A percentile compares a stretch with the other conserved stretches of the same genome.
Conservation (phyloP, 1,284 basidiomycete genomes). For the Trichosporon coremiiforme region DNA sequence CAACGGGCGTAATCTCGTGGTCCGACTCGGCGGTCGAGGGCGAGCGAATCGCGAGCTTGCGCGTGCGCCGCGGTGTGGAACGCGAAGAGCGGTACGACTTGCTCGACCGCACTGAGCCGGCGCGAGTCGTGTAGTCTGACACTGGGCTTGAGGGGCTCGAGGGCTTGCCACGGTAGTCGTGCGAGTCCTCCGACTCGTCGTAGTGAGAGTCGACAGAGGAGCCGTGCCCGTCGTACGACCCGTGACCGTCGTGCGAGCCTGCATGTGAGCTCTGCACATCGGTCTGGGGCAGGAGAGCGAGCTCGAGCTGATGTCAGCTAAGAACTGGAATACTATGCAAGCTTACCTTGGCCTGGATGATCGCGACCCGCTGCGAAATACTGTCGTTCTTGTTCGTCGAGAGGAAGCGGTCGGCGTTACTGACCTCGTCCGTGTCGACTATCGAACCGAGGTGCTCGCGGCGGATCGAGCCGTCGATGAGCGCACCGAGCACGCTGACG, state of each 20-base stretch:
- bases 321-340: rapidly evolving
- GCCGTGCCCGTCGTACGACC: constrained; percentile 11
- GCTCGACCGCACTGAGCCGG: neutral
- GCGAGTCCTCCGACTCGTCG: constrained; percentile 2
- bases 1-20: constrained; percentile 17
- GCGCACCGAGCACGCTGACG: constrained; percentile 35
- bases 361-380: constrained; percentile 38
- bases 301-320: constrained; percentile 32
- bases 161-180: neutral
- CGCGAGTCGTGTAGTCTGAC: constrained; percentile 11
- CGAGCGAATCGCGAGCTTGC: constrained; percentile 8
- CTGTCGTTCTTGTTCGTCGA: constrained; percentile 31
- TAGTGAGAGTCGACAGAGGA: constrained; percentile 8
- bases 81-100: neutral
- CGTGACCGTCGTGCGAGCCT: constrained; percentile 9
- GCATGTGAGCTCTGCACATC: neutral
- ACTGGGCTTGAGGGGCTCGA: neutral
- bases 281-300: constrained; percentile 31
- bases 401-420: constrained; percentile 29
- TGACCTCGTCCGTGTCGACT: constrained; percentile 29
- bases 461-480: constrained; percentile 28
- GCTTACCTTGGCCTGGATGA: constrained; percentile 43
- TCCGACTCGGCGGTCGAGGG: neutral
- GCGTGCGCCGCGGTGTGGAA: neutral
- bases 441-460: constrained; percentile 30